phyloP scores from a whole-genome alignment of 2,329 filamentous ascomycete genomes.

The Hyphodiscus sp. region DNA sequence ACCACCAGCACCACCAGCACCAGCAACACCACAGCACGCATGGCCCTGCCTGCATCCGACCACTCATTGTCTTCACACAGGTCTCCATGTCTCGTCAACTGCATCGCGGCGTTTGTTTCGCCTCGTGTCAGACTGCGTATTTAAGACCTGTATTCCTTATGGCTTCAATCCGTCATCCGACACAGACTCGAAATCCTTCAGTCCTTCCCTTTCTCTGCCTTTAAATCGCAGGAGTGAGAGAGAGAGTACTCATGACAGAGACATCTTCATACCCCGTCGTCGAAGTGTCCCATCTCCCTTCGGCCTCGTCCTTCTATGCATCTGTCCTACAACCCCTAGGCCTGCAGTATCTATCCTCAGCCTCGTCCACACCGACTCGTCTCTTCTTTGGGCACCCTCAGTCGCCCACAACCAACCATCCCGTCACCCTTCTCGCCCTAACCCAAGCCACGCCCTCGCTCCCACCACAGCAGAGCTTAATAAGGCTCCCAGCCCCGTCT shows the following conservation, averaged over 20 bases:
- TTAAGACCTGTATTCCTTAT: neutral
- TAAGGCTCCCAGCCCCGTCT: constrained; percentile 55
- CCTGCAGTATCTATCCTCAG: constrained; percentile 55
- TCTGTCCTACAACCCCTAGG: constrained; percentile 72
- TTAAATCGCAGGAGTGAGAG: too few species aligned
- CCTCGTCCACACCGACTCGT: constrained; percentile 16
- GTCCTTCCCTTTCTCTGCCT: too few species aligned
- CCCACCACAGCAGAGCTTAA: constrained; percentile 34
- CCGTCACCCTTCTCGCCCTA: constrained; percentile 35
- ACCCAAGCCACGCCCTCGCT: constrained; percentile 42
- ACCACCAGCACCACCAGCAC: too few species aligned
- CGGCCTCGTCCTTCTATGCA: constrained; percentile 78
- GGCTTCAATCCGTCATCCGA: neutral
- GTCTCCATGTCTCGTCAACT: neutral
- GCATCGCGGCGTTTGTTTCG: neutral
- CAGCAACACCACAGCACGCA: too few species aligned
- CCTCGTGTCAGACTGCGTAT: neutral
- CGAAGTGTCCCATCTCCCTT: constrained; percentile 69
- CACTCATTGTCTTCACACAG: too few species aligned
- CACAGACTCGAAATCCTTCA: too few species aligned
- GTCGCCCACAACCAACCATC: constrained; percentile 5
- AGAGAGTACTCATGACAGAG: neutral
- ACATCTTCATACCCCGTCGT: constrained; percentile 36
- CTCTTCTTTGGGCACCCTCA: constrained; percentile 36
- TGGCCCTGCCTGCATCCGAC: neutral